Percentiles rank a stretch among this genome's conserved stretches.
These are phyloP conservation scores for Trichoderma guizhouense DNA, from an alignment of 2,329 filamentous ascomycete genomes.

Conservation along the genomic window DNA sequence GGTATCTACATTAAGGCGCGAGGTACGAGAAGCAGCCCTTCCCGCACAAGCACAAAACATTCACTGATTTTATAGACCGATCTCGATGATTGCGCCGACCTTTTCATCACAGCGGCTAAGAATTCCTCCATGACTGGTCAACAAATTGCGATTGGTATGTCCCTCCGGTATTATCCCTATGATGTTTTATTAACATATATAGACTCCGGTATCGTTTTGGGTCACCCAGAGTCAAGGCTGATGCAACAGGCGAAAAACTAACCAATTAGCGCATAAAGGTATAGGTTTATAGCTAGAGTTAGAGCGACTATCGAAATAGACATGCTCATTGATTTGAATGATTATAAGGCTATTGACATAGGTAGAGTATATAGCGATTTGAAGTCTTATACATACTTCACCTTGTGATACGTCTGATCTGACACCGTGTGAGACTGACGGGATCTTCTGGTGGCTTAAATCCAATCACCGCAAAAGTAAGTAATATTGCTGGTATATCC, in stretches of 20 bases:
- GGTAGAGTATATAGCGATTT: not conserved
- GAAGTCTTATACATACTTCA: not conserved
- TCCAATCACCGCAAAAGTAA: not conserved
- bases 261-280: not conserved
- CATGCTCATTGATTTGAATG: not conserved
- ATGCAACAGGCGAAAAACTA: not conserved
- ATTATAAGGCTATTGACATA: not conserved
- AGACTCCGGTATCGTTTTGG: slow-evolving; percentile 8
- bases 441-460: not conserved
- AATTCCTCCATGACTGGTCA: slow-evolving; percentile 15
- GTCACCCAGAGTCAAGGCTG: not conserved
- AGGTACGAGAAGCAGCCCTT: not conserved
- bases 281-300: not conserved
- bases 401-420: not conserved
- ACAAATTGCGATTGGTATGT: slow-evolving; percentile 10
- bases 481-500: not conserved
- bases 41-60: not conserved
- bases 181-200: not conserved
- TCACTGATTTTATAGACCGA: not conserved
- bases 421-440: not conserved
- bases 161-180: too few relatives aligned
- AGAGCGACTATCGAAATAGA: not conserved
- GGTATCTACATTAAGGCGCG: not conserved
- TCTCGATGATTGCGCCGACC: slow-evolving; percentile 5
- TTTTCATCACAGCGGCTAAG: slow-evolving; percentile 2